A percentile compares a stretch with the other conserved stretches of the same genome.
phyloP scores from a whole-genome alignment of 169 alveolate species.

The Eimeria mitis region DNA sequence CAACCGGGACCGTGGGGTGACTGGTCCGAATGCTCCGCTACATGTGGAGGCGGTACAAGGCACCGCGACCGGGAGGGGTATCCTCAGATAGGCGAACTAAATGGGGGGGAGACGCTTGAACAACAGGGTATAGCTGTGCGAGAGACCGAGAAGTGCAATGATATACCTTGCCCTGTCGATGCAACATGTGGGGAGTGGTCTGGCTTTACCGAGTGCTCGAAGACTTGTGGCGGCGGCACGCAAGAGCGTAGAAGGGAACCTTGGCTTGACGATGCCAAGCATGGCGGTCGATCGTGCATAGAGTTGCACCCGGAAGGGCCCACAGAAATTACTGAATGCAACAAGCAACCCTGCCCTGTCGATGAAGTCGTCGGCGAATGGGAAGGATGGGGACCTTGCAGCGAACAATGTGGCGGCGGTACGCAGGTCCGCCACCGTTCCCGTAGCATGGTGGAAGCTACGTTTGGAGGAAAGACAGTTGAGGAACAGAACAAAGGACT shows the following conservation, averaged over 20 bases:
- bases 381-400: conserved; percentile 85
- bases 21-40: conserved; percentile 86
- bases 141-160: conserved; percentile 57
- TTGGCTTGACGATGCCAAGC: conserved; percentile 57
- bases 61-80: conserved; percentile 69
- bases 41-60: conserved; percentile 85
- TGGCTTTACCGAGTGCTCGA: conserved; percentile 84
- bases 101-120: conserved; percentile 65
- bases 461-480: conserved; percentile 76
- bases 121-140: conserved; percentile 47
- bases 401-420: conserved; percentile 84
- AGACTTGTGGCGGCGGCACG: conserved; percentile 84
- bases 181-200: conserved; percentile 78
- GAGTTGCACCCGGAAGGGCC: conserved; percentile 75
- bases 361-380: conserved; percentile 84
- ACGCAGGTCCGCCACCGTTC: conserved; percentile 71
- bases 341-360: conserved; percentile 81
- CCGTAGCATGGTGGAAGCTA: conserved; percentile 43
- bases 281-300: conserved; percentile 77
- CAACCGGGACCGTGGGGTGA: conserved; percentile 81
- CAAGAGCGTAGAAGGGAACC: conserved; percentile 80
- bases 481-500: conserved; percentile 58
- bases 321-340: conserved; percentile 6
- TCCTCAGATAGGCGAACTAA: conserved; percentile 62
- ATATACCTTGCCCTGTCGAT: conserved; percentile 77